Evolutionary conservation across 192 early-diverging fungal genomes (phyloP), one percentile per base, ranked within the genome.

Genomic region (Diversispora eburnea): DNA sequence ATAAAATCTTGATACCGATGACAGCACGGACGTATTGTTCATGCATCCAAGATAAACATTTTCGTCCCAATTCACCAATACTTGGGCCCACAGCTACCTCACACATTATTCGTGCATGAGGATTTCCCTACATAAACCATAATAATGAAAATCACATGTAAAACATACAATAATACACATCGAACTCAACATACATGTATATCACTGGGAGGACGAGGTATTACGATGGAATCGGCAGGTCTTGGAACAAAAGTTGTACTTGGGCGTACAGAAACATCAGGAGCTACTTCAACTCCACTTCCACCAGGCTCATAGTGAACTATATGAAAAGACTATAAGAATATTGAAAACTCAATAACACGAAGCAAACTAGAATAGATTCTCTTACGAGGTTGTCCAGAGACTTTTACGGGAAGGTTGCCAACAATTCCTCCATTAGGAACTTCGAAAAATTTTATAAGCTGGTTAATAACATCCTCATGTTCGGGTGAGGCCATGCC

Each of bases 91-190:
- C 67, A 1, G 67, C 51, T 17, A 69, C 19, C n/a, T 69, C 52
- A 56, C 67, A 69, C 67, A 69, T 41, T 4, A 69, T 69, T 12
- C 67, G 48, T 69, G 67, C 67, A 42, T 69, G 67, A 55, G 67
- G 52, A 42, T 42, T 69, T 17, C 67, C 67, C 67, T 69, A 69
- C n/a, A 69, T 69, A 69, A 41, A 62, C n/a, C 13, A 62, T 62
- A 43, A 62, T 62, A 63, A 42, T 63, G 61, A 43, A 43, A 63
- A 63, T 63, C 61, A 17, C 4, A 63, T 33, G 5, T 33, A 41
- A 63, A 63, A 3, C 39, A 63, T 51, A 51, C 20, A 51, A 67
- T 67, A 67, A 67, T 49, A 25, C 62, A 64, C 66, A 67, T n/a
- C n/a, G 20, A 67, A 67, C 46, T 51, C 66, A 22, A 67, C 62